Percentiles rank a stretch among this genome's conserved stretches.
Evolutionary conservation across 2,329 filamentous ascomycete genomes (phyloP).

Genomic region (Colletotrichum viniferum): DNA sequence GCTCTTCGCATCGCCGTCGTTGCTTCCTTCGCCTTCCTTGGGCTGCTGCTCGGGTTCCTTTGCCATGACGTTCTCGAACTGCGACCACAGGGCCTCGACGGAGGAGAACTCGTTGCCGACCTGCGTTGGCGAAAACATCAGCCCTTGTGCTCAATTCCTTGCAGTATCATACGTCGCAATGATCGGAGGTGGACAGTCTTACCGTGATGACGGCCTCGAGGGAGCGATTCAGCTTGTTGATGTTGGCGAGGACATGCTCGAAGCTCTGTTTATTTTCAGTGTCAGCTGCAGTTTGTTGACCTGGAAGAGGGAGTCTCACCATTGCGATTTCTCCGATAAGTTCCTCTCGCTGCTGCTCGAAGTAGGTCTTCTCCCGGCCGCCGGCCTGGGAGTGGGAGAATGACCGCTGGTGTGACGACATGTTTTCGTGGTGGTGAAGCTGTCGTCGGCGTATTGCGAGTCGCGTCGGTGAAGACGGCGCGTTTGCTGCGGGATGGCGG

Average conservation of each 20-base stretch:
- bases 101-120: conserved; percentile 97
- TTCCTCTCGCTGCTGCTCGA: conserved; percentile 76
- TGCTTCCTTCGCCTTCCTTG: conserved; percentile 26
- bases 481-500: conserved; percentile 3
- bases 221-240: conserved; percentile 93
- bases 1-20: conserved; percentile 29
- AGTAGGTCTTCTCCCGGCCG: conserved; percentile 62
- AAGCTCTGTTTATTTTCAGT: conserved; percentile 57
- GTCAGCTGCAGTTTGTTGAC: not conserved
- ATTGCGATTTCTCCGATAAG: conserved; percentile 75
- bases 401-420: conserved; percentile 23
- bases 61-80: conserved; percentile 96
- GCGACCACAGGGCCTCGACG: conserved; percentile 95
- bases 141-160: accelerated
- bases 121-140: conserved; percentile 38
- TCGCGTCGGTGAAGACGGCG: not conserved
- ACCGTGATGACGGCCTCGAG: conserved; percentile 91
- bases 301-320: conserved; percentile 44
- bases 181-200: conserved; percentile 10
- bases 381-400: conserved; percentile 18
- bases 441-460: not conserved
- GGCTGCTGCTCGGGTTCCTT: conserved; percentile 56
- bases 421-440: not conserved
- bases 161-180: accelerated
- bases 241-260: conserved; percentile 91